Evolutionary conservation across 805 yeast species (phyloP).

Genomic region (Candida golubevii): DNA sequence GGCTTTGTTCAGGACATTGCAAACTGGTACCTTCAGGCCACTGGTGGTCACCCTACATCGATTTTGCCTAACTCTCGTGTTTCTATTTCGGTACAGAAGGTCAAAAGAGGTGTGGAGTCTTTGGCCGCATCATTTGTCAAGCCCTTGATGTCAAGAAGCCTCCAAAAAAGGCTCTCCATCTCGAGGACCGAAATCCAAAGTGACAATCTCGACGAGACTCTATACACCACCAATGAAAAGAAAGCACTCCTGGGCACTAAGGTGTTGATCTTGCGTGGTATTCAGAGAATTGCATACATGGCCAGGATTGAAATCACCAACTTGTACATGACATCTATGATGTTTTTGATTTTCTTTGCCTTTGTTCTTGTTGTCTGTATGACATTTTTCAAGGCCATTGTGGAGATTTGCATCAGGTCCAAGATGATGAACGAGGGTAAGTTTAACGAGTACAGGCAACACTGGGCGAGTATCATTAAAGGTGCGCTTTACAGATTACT

Average conservation of each 20-base stretch:
- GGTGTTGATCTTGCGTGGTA: constrained; percentile 82
- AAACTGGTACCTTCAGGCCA: constrained; percentile 91
- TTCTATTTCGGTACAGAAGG: constrained; percentile 75
- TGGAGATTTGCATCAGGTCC: constrained; percentile 58
- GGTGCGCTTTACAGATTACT: constrained; percentile 85
- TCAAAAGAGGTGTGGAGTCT: constrained; percentile 23
- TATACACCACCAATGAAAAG: constrained; percentile 73
- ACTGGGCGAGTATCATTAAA: constrained; percentile 81
- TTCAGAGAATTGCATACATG: constrained; percentile 82
- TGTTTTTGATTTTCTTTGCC: constrained; percentile 74
- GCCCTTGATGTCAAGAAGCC: background rate
- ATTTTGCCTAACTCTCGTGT: constrained; percentile 61
- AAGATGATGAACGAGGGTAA: constrained; percentile 57
- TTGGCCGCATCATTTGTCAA: constrained; percentile 5
- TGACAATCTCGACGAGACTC: constrained; percentile 37
- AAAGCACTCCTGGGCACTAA: constrained; percentile 54
- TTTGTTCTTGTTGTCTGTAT: constrained; percentile 55
- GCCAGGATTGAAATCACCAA: constrained; percentile 84
- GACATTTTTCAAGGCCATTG: constrained; percentile 61
- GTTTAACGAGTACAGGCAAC: constrained; percentile 71
- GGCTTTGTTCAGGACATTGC: constrained; percentile 77
- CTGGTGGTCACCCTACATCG: constrained; percentile 85
- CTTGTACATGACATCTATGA: constrained; percentile 80
- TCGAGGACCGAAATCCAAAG: constrained; percentile 44
- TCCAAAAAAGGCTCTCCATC: constrained; percentile 29